phyloP scores from a whole-genome alignment of 2,329 filamentous ascomycete genomes.

The Rhynchosporium secalis region DNA sequence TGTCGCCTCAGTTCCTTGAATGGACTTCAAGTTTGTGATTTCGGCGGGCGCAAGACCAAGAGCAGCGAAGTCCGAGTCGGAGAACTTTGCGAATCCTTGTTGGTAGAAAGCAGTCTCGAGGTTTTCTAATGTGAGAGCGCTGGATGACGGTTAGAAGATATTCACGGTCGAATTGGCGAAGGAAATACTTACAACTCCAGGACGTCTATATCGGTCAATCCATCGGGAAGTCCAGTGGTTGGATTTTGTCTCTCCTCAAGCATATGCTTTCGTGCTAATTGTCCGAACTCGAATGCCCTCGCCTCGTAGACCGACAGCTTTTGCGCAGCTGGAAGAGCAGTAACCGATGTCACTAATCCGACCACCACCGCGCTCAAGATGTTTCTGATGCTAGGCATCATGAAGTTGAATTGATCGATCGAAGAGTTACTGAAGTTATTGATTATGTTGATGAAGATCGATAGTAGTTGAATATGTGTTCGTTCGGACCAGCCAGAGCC shows the following conservation, averaged over 20 bases:
- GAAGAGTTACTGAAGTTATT: slow-evolving; percentile 9
- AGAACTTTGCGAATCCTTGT: slow-evolving; percentile 68
- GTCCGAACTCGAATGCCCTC: slow-evolving; percentile 32
- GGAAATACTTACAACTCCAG: slow-evolving; percentile 50
- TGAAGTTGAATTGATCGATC: slow-evolving; percentile 20
- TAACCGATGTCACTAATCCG: slow-evolving; percentile 31
- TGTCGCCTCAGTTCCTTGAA: slow-evolving; percentile 62
- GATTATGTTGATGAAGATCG: slow-evolving; percentile 5
- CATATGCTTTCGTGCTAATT: slow-evolving; percentile 23
- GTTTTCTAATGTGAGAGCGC: slow-evolving; percentile 72
- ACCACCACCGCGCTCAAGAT: slow-evolving; percentile 34
- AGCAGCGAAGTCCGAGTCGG: slow-evolving; percentile 62
- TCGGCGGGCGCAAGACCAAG: slow-evolving; percentile 57
- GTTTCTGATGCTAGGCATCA: slow-evolving; percentile 38
- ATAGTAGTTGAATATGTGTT: slow-evolving; percentile 23
- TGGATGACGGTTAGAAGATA: slow-evolving; percentile 37
- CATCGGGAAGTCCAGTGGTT: slow-evolving; percentile 39
- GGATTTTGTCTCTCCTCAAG: slow-evolving; percentile 34
- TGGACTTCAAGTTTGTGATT: slow-evolving; percentile 59
- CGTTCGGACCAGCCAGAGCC: slow-evolving; percentile 39
- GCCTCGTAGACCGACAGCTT: slow-evolving; percentile 31
- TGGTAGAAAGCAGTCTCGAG: slow-evolving; percentile 74
- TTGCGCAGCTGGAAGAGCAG: slow-evolving; percentile 37
- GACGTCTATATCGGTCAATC: slow-evolving; percentile 52
- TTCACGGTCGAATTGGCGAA: slow-evolving; percentile 4